Percentiles rank a stretch among this genome's conserved stretches.
Conservation (phyloP, 2,329 filamentous ascomycete genomes). For the Penicillium sumatraense region DNA sequence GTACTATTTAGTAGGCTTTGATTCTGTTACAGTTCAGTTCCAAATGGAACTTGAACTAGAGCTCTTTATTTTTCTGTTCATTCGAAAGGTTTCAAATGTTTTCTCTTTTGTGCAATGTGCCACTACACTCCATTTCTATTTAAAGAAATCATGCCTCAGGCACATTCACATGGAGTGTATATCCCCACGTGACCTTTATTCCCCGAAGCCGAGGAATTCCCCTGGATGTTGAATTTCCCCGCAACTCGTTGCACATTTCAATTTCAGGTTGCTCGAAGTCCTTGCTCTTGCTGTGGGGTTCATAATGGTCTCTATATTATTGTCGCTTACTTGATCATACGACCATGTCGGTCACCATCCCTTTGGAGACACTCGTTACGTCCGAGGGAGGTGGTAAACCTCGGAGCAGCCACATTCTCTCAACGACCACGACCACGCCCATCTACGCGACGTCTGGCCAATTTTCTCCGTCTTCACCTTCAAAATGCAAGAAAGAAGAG, state of each 20-base stretch:
- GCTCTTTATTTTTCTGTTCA: too few relatives aligned
- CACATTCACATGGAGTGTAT: background rate
- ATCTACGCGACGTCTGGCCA: background rate
- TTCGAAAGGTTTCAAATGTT: too few relatives aligned
- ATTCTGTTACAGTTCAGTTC: too few relatives aligned
- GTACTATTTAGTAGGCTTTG: too few relatives aligned
- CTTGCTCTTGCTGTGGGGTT: background rate
- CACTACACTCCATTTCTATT: too few relatives aligned
- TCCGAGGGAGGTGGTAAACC: constrained; percentile 3
- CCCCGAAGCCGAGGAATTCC: background rate
- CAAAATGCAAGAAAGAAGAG: background rate
- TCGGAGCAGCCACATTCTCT: constrained; percentile 1
- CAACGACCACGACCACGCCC: too few relatives aligned
- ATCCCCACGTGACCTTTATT: background rate
- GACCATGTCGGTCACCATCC: constrained; percentile 23
- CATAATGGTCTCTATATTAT: constrained; percentile 6
- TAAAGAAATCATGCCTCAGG: background rate
- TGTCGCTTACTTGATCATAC: constrained; percentile 1
- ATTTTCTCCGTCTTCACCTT: background rate
- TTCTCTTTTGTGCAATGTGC: too few relatives aligned
- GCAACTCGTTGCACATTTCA: background rate
- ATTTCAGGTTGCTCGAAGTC: background rate
- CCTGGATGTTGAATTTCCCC: background rate
- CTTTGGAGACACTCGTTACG: constrained; percentile 7
- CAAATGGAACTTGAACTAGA: too few relatives aligned